phyloP scores from a whole-genome alignment of 257 asterid species.

The Ligustrum vulgare region DNA sequence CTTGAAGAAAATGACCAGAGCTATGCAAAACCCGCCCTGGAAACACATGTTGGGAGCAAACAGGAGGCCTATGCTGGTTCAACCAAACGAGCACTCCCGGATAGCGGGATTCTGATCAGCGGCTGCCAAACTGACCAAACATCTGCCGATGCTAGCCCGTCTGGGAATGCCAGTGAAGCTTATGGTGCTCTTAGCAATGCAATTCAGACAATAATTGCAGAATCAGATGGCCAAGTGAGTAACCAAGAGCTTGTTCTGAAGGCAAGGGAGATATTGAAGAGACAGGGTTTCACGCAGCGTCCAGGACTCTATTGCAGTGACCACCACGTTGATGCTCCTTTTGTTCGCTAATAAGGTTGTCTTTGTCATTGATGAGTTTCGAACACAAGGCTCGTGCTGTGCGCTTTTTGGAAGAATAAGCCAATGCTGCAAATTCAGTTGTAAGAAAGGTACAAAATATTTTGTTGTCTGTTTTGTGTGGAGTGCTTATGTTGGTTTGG shows the following conservation, averaged over 20 bases:
- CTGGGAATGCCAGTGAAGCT: conserved; percentile 59
- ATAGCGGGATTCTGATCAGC: conserved; percentile 72
- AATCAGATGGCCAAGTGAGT: conserved; percentile 61
- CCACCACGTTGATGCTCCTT: conserved; percentile 72
- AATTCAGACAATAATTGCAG: conserved; percentile 68
- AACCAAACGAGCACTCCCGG: conserved; percentile 52
- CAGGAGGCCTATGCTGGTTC: conserved; percentile 79
- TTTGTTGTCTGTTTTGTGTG: not conserved
- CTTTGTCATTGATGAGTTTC: not conserved
- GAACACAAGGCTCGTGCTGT: not conserved
- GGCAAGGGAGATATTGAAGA: conserved; percentile 72
- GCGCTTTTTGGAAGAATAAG: not conserved
- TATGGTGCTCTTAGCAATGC: conserved; percentile 96
- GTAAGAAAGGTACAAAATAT: not conserved
- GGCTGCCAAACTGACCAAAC: conserved; percentile 92
- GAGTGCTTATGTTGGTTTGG: not conserved
- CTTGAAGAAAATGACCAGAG: conserved; percentile 69
- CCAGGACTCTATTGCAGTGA: conserved; percentile 93
- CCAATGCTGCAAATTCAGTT: not conserved
- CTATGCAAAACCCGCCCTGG: conserved; percentile 73
- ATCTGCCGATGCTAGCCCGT: conserved; percentile 82
- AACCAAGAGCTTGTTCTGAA: conserved; percentile 68
- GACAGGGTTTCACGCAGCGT: conserved; percentile 80
- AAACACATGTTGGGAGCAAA: conserved; percentile 63
- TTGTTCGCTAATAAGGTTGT: conserved; percentile 48